Evolutionary conservation across 2,329 filamentous ascomycete genomes (phyloP).

Genomic region (Coniella vitis): DNA sequence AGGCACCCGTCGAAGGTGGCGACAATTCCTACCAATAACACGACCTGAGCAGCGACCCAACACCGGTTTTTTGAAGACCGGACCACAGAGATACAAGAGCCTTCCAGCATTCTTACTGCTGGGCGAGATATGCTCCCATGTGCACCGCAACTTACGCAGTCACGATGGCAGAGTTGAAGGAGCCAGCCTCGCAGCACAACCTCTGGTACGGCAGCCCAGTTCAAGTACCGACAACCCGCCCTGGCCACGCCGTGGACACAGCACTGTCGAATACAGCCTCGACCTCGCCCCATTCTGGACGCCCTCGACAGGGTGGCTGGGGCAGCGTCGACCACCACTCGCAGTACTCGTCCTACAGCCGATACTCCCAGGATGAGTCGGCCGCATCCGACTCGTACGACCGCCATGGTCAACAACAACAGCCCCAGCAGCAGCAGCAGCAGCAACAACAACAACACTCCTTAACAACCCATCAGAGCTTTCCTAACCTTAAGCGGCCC

Average conservation of each 20-base stretch:
- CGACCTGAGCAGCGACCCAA: not conserved
- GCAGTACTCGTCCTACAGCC: conserved; percentile 41
- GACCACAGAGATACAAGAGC: not conserved
- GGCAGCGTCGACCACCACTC: conserved; percentile 38
- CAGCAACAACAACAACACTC: conserved; percentile 23
- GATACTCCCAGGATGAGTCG: conserved; percentile 47
- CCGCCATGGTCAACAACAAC: conserved; percentile 33
- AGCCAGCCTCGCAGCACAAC: conserved; percentile 45
- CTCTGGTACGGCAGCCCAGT: conserved; percentile 53
- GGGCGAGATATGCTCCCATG: conserved; percentile 47
- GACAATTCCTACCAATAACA: conserved; percentile 8
- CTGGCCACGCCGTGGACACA: conserved; percentile 44
- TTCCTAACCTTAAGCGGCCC: conserved; percentile 49
- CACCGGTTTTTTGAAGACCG: conserved; percentile 10
- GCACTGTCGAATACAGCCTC: conserved; percentile 39
- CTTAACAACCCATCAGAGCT: conserved; percentile 44
- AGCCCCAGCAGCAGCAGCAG: no score
- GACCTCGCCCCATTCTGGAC: conserved; percentile 40
- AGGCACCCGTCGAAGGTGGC: conserved; percentile 6
- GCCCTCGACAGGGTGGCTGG: conserved; percentile 36
- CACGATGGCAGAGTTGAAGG: conserved; percentile 59
- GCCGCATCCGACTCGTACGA: conserved; percentile 44
- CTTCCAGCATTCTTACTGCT: conserved; percentile 11
- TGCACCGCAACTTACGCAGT: conserved; percentile 56
- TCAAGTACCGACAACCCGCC: conserved; percentile 44